Evolutionary conservation across 441 rosid species (phyloP).

Genomic region (Bruguiera hainesii): DNA sequence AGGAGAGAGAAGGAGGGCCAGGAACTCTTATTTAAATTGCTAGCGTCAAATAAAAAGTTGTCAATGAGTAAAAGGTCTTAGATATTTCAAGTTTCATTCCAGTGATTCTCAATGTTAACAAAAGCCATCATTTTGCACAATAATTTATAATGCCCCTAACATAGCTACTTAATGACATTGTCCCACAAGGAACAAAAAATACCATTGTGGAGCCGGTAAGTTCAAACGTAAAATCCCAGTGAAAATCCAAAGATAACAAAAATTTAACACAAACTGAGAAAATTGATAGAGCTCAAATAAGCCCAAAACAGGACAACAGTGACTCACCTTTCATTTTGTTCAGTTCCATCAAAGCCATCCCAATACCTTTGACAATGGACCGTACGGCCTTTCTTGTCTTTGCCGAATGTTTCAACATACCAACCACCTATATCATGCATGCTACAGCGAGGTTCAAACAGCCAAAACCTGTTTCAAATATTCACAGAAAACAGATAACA

Average conservation of each 20-base stretch:
- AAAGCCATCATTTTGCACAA: no score
- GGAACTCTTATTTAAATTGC: neutral
- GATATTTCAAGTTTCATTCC: no score
- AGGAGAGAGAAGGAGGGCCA: no score
- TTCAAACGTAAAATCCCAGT: neutral
- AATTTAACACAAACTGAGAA: neutral
- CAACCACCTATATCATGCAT: slow-evolving; percentile 94
- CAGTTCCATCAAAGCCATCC: slow-evolving; percentile 60
- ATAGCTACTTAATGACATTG: no score
- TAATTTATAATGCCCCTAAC: no score
- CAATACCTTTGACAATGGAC: slow-evolving; percentile 67
- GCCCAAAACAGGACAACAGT: neutral
- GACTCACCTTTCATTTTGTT: slow-evolving; percentile 65
- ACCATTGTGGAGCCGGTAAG: neutral
- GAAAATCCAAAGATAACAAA: neutral
- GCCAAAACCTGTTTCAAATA: slow-evolving; percentile 69
- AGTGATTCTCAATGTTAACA: no score
- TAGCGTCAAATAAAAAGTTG: neutral
- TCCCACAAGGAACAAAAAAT: no score
- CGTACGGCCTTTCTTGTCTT: slow-evolving; percentile 65
- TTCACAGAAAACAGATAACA: slow-evolving; percentile 11
- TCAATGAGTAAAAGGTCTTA: no score
- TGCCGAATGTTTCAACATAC: slow-evolving; percentile 91
- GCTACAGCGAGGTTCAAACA: slow-evolving; percentile 91
- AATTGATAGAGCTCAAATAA: neutral